These are phyloP conservation scores for Suillus americanus DNA, from an alignment of 768 basidiomycete genomes.

Conservation along the genomic window DNA sequence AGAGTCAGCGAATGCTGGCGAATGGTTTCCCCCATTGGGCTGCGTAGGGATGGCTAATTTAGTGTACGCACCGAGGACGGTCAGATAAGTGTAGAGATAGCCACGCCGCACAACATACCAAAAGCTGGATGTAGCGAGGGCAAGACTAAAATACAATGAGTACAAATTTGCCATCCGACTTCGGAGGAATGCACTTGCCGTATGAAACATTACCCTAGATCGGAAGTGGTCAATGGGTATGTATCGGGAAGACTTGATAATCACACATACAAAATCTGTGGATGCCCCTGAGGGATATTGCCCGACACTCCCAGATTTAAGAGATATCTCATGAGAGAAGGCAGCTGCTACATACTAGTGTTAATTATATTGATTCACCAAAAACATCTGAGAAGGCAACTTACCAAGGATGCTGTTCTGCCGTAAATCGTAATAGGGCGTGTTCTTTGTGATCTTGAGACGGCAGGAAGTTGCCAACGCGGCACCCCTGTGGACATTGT, in stretches of 20 bases:
- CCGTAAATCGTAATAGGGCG: slow-evolving; percentile 53
- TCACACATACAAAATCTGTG: slow-evolving; percentile 70
- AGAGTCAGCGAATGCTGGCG: slow-evolving; percentile 60
- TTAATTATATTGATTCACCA: slow-evolving; percentile 4
- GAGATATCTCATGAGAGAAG: slow-evolving; percentile 47
- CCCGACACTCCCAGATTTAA: slow-evolving; percentile 41
- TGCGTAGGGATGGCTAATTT: slow-evolving; percentile 67
- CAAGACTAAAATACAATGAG: slow-evolving; percentile 39
- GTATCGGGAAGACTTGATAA: slow-evolving; percentile 4
- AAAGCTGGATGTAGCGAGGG: slow-evolving; percentile 66
- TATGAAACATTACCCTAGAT: slow-evolving; percentile 73
- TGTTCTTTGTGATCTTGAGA: slow-evolving; percentile 41
- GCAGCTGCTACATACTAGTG: slow-evolving; percentile 43
- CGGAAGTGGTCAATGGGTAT: slow-evolving; percentile 14
- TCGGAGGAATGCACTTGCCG: slow-evolving; percentile 39
- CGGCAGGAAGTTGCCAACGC: slow-evolving; percentile 61
- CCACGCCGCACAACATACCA: slow-evolving; percentile 37
- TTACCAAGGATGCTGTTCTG: slow-evolving; percentile 59
- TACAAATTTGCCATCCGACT: slow-evolving; percentile 15
- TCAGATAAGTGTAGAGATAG: slow-evolving; percentile 25
- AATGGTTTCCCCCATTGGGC: slow-evolving; percentile 75
- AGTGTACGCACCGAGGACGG: slow-evolving; percentile 13
- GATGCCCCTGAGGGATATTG: slow-evolving; percentile 52
- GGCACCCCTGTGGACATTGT: slow-evolving; percentile 51
- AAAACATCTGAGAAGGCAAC: slow-evolving; percentile 14